Conservation (phyloP, 352 stramenopile genomes). For the Pythium rishiriense region DNA sequence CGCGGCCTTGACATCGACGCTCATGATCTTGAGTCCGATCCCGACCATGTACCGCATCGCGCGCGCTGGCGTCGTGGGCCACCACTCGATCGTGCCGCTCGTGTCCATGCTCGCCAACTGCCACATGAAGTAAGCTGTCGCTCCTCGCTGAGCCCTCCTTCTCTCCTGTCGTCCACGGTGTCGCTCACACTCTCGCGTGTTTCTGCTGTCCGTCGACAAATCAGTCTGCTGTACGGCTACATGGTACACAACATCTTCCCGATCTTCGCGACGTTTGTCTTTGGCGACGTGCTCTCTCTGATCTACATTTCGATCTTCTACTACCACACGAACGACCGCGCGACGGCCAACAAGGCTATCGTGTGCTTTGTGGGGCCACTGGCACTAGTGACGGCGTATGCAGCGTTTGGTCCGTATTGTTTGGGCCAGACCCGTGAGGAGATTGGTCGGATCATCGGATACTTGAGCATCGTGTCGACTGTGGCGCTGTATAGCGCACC, state of each 20-base stretch:
- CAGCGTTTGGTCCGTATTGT: slow-evolving; percentile 28
- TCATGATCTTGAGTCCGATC: slow-evolving; percentile 13
- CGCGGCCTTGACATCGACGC: too few species aligned
- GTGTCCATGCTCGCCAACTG: slow-evolving; percentile 48
- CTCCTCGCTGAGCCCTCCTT: too few species aligned
- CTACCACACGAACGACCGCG: slow-evolving; percentile 39
- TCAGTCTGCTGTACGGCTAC: slow-evolving; percentile 25
- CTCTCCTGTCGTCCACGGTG: too few species aligned
- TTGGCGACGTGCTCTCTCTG: slow-evolving; percentile 6
- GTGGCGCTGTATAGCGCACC: slow-evolving; percentile 56
- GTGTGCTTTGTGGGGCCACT: slow-evolving; percentile 26
- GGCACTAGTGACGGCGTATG: slow-evolving; percentile 38
- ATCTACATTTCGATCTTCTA: slow-evolving; percentile 36
- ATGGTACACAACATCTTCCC: slow-evolving; percentile 18
- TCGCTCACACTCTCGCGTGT: too few species aligned
- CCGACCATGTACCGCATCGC: slow-evolving; percentile 10
- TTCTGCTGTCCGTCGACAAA: too few species aligned
- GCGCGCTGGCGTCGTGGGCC: slow-evolving; percentile 17
- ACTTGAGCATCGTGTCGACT: slow-evolving; percentile 45
- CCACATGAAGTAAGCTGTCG: too few species aligned
- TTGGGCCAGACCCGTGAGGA: slow-evolving; percentile 33
- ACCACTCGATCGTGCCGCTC: slow-evolving; percentile 41
- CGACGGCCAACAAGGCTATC: slow-evolving; percentile 38
- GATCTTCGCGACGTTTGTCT: slow-evolving; percentile 2
- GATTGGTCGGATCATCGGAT: slow-evolving; percentile 38